Evolutionary conservation across 1,284 basidiomycete species (phyloP), one percentile per base, ranked within the genome.

Genomic region (Tilletia walkeri): DNA sequence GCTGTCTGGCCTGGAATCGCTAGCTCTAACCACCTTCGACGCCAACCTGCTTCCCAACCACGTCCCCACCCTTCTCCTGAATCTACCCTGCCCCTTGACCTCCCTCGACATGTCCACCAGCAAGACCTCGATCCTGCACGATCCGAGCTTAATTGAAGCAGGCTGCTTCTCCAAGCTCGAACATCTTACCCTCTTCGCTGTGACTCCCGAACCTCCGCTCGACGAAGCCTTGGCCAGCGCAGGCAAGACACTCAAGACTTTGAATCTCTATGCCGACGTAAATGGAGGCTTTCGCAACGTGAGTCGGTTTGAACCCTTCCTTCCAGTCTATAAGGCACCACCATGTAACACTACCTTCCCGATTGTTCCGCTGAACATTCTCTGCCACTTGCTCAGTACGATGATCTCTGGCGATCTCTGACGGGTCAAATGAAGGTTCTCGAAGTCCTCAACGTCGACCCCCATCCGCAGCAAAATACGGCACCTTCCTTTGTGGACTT

Each of bases 381-480:
- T 39, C 34, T 10, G 41, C 54, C 7, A 12, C 20, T 24, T 24
- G 53, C 53, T 59, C 69, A 73, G 69, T 75, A 68, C 45, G 59
- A 73, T 65, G 10, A 50, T 4, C 72, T 76, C 39, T 74, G 73
- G 73, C 3, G 20, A 2, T 39, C 65, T 9, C 72, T 76, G 0
- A 67, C 50, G 5, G 65, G 49, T 10, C 49, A 67, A 0, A 34
- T 74, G n/a, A 68, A 67, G 0, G 20, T 34, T 0, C 30, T 76
- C 0, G 48, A 56, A 10, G 53, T 30, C 56, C 54, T 76, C 1
- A 34, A 72, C 4, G 38, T 74, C 4, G 73, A 75, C 41, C 74
- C 74, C 0, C 71, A 73, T 67, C 72, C 72, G 3, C 72, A 75
- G 48, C 76, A 73, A 24, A 73, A 75, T 3, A 77, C 74, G 0